Evolutionary conservation across 2,329 filamentous ascomycete species (phyloP).

Genomic region (Fusarium sp.): DNA sequence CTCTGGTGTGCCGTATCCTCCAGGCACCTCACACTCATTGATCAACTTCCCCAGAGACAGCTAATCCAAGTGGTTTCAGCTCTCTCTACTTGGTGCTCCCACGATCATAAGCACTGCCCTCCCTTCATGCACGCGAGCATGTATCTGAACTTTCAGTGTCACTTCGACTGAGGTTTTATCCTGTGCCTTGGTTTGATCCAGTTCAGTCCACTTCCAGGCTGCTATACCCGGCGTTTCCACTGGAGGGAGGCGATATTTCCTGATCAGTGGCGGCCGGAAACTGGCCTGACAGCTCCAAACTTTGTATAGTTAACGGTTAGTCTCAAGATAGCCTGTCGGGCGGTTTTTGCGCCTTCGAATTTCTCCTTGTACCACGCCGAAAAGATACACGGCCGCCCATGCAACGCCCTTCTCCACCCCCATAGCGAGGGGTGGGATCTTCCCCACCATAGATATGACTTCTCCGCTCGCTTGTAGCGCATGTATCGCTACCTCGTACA

Average conservation of each 20-base stretch:
- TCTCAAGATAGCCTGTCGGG: slow-evolving; percentile 10
- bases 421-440: slow-evolving; percentile 29
- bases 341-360: slow-evolving; percentile 19
- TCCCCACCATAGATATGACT: slow-evolving; percentile 27
- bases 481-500: slow-evolving; percentile 18
- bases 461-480: slow-evolving; percentile 22
- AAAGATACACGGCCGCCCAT: slow-evolving; percentile 5
- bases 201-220: not conserved
- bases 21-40: not conserved
- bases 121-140: slow-evolving; percentile 5
- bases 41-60: slow-evolving; percentile 24
- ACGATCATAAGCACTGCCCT: slow-evolving; percentile 14
- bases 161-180: not conserved
- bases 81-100: slow-evolving; percentile 26
- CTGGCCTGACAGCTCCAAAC: slow-evolving; percentile 14
- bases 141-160: not conserved
- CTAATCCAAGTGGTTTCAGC: slow-evolving; percentile 27
- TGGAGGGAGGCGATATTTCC: slow-evolving; percentile 19
- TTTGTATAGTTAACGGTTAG: slow-evolving; percentile 6
- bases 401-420: slow-evolving; percentile 27
- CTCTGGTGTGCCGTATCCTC: slow-evolving; percentile 15
- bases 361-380: slow-evolving; percentile 13
- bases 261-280: slow-evolving; percentile 4
- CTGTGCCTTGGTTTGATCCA: slow-evolving; percentile 22
- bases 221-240: slow-evolving; percentile 1